phyloP scores from a whole-genome alignment of 1,139 yeast genomes.

The Eremothecium gossypii region DNA sequence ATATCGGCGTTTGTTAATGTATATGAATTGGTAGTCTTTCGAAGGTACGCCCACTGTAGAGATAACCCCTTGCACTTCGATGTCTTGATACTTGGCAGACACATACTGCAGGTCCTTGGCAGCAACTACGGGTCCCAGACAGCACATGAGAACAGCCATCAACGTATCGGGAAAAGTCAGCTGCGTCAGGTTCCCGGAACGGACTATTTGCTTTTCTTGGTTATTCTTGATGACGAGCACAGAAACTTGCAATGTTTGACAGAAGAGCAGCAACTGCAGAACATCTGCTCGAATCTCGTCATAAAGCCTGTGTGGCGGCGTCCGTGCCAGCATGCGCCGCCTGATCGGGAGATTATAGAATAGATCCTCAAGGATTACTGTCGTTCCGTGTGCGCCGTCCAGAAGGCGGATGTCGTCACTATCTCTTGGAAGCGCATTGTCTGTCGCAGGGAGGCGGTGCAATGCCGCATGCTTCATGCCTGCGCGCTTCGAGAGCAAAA shows the following conservation, averaged over 20 bases:
- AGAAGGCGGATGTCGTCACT: slow-evolving; percentile 4
- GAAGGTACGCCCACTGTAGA: slow-evolving; percentile 30
- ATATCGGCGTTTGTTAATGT: slow-evolving; percentile 37
- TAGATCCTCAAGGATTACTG: slow-evolving; percentile 38
- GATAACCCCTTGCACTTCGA: slow-evolving; percentile 28
- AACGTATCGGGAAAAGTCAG: slow-evolving; percentile 8
- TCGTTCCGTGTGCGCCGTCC: slow-evolving; percentile 39
- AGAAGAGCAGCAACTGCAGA: slow-evolving; percentile 30
- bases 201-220: slow-evolving; percentile 5
- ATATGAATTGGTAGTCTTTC: slow-evolving; percentile 38
- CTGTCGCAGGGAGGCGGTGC: background rate
- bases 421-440: slow-evolving; percentile 1
- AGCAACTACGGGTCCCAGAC: slow-evolving; percentile 16
- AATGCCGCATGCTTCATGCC: background rate
- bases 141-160: slow-evolving; percentile 9
- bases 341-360: slow-evolving; percentile 56
- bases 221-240: slow-evolving; percentile 15
- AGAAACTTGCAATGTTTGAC: slow-evolving; percentile 27
- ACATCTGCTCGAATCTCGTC: slow-evolving; percentile 32
- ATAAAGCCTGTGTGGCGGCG: slow-evolving; percentile 24
- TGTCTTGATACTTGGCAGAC: slow-evolving; percentile 20
- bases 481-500: slow-evolving; percentile 32
- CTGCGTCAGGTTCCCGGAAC: slow-evolving; percentile 6
- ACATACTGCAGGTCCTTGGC: slow-evolving; percentile 17
- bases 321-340: slow-evolving; percentile 20